Conservation (phyloP, 441 rosid species). For the Gossypium gossypioides region DNA sequence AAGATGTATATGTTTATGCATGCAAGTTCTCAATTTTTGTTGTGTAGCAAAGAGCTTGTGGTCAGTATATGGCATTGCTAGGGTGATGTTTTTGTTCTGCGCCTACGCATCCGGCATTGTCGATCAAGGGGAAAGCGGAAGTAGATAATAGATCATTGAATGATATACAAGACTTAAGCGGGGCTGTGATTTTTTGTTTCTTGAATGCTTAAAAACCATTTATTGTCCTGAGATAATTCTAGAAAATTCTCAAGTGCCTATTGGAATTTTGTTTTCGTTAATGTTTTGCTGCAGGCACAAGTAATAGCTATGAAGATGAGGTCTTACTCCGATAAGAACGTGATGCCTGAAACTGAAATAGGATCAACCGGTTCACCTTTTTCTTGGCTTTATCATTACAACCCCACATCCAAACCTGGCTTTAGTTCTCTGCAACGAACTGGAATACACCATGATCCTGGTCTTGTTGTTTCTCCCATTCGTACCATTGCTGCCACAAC, state of each 20-base stretch:
- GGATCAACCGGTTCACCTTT: slow-evolving; percentile 26
- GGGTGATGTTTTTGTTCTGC: background rate
- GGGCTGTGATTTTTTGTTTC: background rate
- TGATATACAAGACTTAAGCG: background rate
- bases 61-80: background rate
- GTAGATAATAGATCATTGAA: background rate
- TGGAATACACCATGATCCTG: slow-evolving; percentile 21
- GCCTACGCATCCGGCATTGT: background rate
- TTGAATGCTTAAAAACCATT: background rate
- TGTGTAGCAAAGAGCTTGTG: background rate
- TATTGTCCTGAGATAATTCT: background rate
- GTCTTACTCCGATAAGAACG: slow-evolving; percentile 27
- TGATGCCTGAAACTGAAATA: slow-evolving; percentile 28
- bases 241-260: background rate
- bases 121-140: background rate
- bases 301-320: slow-evolving; percentile 27
- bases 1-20: background rate
- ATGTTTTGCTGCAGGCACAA: slow-evolving; percentile 8
- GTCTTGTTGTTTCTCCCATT: slow-evolving; percentile 27
- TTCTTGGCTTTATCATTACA: slow-evolving; percentile 29
- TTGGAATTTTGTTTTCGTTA: slow-evolving; percentile 3
- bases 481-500: slow-evolving; percentile 22
- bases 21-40: slow-evolving; percentile 5
- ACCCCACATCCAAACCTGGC: slow-evolving; percentile 22
- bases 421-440: slow-evolving; percentile 26